phyloP scores from a whole-genome alignment of 2,329 filamentous ascomycete species.

The Rugonectria rugulosa region DNA sequence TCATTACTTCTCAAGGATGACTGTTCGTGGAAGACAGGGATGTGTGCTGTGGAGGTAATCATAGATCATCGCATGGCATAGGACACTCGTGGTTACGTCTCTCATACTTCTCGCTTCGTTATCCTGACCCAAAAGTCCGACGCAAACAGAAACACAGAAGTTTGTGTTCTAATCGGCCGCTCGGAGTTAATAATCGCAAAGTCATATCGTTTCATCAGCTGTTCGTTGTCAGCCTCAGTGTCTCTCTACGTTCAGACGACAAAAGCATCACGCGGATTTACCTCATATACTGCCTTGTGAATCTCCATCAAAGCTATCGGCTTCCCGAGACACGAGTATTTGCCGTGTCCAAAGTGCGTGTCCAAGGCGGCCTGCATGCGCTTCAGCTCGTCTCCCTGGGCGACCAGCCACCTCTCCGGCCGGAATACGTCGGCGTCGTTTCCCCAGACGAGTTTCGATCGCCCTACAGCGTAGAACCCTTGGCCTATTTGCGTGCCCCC shows the following conservation, averaged over 20 bases:
- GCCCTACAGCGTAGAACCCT: constrained; percentile 62
- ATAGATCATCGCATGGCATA: too few relatives aligned
- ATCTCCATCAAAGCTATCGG: constrained; percentile 57
- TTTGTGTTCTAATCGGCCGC: constrained; percentile 42
- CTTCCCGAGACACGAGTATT: constrained; percentile 55
- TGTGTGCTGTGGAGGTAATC: too few relatives aligned
- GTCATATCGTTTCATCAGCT: constrained; percentile 45
- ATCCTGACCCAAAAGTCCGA: constrained; percentile 47
- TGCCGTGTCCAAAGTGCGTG: constrained; percentile 55
- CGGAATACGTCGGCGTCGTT: constrained; percentile 59
- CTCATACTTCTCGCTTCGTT: constrained; percentile 27
- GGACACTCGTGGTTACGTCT: too few relatives aligned
- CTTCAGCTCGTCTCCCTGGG: constrained; percentile 39
- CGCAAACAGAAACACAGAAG: constrained; percentile 46
- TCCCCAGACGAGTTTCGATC: constrained; percentile 58
- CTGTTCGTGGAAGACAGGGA: too few relatives aligned
- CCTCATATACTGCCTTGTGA: constrained; percentile 57
- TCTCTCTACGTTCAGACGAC: not conserved
- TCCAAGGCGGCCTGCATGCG: constrained; percentile 50
- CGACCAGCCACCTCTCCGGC: constrained; percentile 62
- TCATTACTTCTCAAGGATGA: too few relatives aligned
- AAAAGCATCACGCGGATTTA: constrained; percentile 36
- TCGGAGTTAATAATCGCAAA: constrained; percentile 45
- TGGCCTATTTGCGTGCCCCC: constrained; percentile 61
- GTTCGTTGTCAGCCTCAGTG: not conserved